phyloP scores from a whole-genome alignment of 2,329 filamentous ascomycete species.

The Colletotrichum sp. region DNA sequence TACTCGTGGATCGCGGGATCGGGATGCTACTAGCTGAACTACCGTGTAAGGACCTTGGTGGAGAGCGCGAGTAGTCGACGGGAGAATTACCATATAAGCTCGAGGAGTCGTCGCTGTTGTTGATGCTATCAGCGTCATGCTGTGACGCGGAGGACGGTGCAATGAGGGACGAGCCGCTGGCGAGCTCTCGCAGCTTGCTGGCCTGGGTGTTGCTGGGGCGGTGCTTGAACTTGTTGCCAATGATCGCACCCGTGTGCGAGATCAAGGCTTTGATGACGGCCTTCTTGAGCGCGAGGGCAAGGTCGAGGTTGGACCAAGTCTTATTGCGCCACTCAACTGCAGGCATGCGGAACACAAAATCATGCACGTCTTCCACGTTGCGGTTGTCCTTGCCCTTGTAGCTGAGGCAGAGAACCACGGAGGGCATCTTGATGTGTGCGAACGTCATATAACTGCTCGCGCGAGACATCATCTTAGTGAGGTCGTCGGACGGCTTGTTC shows the following conservation, averaged over 20 bases:
- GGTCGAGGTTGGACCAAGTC: constrained; percentile 97
- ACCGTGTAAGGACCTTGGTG: constrained; percentile 57
- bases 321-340: constrained; percentile 97
- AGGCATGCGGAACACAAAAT: constrained; percentile 96
- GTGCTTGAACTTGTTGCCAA: constrained; percentile 96
- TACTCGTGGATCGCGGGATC: constrained; percentile 49
- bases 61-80: constrained; percentile 64
- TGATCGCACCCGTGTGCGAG: constrained; percentile 93
- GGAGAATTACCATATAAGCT: constrained; percentile 59
- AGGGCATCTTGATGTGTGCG: constrained; percentile 92
- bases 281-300: constrained; percentile 91
- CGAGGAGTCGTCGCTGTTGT: constrained; percentile 63
- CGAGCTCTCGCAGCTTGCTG: constrained; percentile 80
- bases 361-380: constrained; percentile 95
- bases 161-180: constrained; percentile 75
- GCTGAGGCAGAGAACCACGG: constrained; percentile 91
- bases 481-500: constrained; percentile 79
- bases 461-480: constrained; percentile 94
- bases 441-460: constrained; percentile 98
- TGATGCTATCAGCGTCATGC: constrained; percentile 46
- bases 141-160: constrained; percentile 43
- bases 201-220: constrained; percentile 82
- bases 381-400: constrained; percentile 97
- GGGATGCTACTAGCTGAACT: constrained; percentile 54
- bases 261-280: constrained; percentile 94